Base-by-base conservation (phyloP, 441 rosid genomes). In the Brassica balearica region DNA sequence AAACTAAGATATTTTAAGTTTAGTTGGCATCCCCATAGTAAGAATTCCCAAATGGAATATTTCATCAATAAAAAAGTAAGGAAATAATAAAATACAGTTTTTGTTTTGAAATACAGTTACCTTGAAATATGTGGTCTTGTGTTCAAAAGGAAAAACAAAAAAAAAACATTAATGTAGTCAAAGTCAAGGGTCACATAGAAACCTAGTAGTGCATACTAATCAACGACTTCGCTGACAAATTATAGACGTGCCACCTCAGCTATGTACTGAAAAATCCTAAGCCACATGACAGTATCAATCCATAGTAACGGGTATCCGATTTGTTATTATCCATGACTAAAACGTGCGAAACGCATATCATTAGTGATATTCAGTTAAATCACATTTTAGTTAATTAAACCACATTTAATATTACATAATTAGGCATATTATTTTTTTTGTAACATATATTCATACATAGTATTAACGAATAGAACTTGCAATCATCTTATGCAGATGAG, bases 191-290 rank as follows among this genome's bases (percentile, higher is more conserved):
- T 77, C 80, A 70, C 46, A 25, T 15, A 55, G 60, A 77, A 77
- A 70, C 65, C 14, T 10, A 46, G 8, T 32, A 32, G 5, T 27
- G 11, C 6, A 32, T 14, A 48, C 32, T 77, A 70, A 22, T 77
- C 74, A 67, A 68, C 77, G 81, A 60, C 69, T 72, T 59, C 69
- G 77, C 59, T 68, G 69, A 61, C 65, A n/a, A 36, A 12, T 12
- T 3, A 3, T 5, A 22, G 62, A 38, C 11, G 0, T 14, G 67
- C 64, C 81, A 78, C 69, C 27, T 51, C 1, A 67, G 3, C 36
- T 46, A 1, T 1, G 55, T 46, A 46, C 55, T 46, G 38, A 34
- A 34, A 46, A 46, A 12, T 46, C 14, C 55, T n/a, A 46, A 43
- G 55, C 55, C 68, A 56, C 69, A 62, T 67, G 64, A 43, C 73